Percentiles rank a stretch among this genome's conserved stretches.
Evolutionary conservation across 805 yeast species (phyloP).

Genomic region (Wickerhamiella australiensis): DNA sequence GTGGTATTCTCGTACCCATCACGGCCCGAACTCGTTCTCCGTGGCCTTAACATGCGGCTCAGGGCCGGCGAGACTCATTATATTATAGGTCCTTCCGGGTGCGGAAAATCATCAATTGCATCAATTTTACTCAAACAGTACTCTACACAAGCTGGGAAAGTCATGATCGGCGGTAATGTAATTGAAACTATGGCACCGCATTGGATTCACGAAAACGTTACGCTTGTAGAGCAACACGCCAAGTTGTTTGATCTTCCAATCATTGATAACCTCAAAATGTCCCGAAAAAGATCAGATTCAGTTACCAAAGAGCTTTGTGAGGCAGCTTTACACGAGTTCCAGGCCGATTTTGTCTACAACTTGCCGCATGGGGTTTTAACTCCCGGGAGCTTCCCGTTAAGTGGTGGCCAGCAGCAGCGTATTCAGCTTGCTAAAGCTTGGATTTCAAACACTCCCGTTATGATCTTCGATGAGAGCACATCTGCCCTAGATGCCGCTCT

Average conservation of each 20-base stretch:
- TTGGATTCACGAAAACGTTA: conserved; percentile 52
- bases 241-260: conserved; percentile 53
- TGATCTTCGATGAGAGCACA: conserved; percentile 75
- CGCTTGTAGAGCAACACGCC: conserved; percentile 63
- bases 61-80: conserved; percentile 40
- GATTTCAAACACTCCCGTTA: conserved; percentile 56
- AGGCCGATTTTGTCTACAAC: conserved; percentile 37
- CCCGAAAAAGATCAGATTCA: conserved; percentile 25
- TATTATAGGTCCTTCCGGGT: conserved; percentile 79
- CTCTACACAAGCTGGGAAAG: conserved; percentile 38
- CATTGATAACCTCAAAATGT: conserved; percentile 49
- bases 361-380: conserved; percentile 46
- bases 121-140: conserved; percentile 53
- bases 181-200: conserved; percentile 33
- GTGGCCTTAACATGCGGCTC: conserved; percentile 37
- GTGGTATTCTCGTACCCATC: conserved; percentile 48
- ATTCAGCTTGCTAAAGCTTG: conserved; percentile 76
- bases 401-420: conserved; percentile 89
- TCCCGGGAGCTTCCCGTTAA: conserved; percentile 36
- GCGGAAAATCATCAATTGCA: conserved; percentile 81
- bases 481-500: conserved; percentile 61
- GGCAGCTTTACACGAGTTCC: conserved; percentile 41
- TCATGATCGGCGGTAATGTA: conserved; percentile 45
- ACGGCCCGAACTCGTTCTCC: conserved; percentile 40
- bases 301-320: conserved; percentile 26